A percentile compares a stretch with the other conserved stretches of the same genome.
Conservation (phyloP, 192 early-diverging fungal species). For the Umbelopsis vinacea region DNA sequence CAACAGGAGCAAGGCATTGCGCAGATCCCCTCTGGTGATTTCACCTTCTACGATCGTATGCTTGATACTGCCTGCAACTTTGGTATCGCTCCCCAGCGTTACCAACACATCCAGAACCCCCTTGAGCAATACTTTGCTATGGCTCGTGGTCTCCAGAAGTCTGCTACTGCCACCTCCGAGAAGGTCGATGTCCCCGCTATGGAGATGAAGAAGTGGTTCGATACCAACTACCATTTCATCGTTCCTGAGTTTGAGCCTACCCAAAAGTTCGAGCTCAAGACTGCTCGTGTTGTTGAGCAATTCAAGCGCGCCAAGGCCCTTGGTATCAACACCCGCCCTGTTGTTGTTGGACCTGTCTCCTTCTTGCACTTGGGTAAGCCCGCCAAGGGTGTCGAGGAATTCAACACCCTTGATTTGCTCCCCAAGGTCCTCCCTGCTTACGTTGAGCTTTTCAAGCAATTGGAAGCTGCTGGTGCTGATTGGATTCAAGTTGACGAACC, state of each 20-base stretch:
- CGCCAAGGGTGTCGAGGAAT: constrained; percentile 64
- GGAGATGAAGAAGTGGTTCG: constrained; percentile 99
- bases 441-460: constrained; percentile 70
- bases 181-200: constrained; percentile 90
- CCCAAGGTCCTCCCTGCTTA: constrained; percentile 82
- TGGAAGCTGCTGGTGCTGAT: constrained; percentile 76
- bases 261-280: constrained; percentile 73
- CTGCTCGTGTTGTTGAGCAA: constrained; percentile 79
- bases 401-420: constrained; percentile 79
- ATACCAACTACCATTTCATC: constrained; percentile 91
- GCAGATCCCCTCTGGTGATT: constrained; percentile 92
- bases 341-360: constrained; percentile 89
- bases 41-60: constrained; percentile 87
- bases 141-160: constrained; percentile 89
- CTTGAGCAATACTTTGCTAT: constrained; percentile 96
- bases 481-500: constrained; percentile 92
- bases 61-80: constrained; percentile 69
- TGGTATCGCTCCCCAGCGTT: constrained; percentile 64
- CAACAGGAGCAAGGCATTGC: constrained; percentile 67
- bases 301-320: constrained; percentile 90
- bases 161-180: constrained; percentile 61
- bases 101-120: constrained; percentile 51
- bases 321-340: constrained; percentile 91
- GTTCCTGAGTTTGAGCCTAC: constrained; percentile 85
- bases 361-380: constrained; percentile 88